phyloP scores from a whole-genome alignment of 2,329 filamentous ascomycete genomes.

The Knufia petricola region DNA sequence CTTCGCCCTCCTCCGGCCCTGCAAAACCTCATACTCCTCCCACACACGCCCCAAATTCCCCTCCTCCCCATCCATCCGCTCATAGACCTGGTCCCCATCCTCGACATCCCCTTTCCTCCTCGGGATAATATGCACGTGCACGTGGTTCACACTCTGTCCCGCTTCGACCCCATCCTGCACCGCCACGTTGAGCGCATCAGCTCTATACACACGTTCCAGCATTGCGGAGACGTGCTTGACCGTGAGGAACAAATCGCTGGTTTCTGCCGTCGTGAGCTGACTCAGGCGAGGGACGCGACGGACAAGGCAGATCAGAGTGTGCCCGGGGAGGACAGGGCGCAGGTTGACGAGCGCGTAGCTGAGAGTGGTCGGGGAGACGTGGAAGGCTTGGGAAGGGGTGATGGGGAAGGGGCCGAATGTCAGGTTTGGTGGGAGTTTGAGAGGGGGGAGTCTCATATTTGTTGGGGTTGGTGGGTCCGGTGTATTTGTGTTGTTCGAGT shows the following conservation, averaged over 20 bases:
- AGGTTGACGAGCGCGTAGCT: conserved; percentile 90
- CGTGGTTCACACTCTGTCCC: conserved; percentile 86
- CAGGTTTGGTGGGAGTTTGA: conserved; percentile 31
- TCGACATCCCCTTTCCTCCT: conserved; percentile 52
- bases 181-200: conserved; percentile 78
- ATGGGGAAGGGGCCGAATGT: conserved; percentile 70
- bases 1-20: conserved; percentile 24
- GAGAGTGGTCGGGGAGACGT: conserved; percentile 53
- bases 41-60: conserved; percentile 70
- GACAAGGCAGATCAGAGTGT: conserved; percentile 79
- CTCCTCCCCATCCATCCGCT: conserved; percentile 70
- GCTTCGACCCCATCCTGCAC: conserved; percentile 88
- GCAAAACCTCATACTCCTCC: conserved; percentile 55
- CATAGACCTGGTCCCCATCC: conserved; percentile 68
- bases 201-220: conserved; percentile 52
- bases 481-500: not conserved
- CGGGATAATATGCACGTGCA: conserved; percentile 88
- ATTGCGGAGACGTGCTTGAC: conserved; percentile 75
- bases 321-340: conserved; percentile 85
- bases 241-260: conserved; percentile 76
- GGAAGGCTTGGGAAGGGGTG: conserved; percentile 72
- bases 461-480: not conserved
- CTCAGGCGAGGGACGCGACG: conserved; percentile 60
- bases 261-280: conserved; percentile 62
- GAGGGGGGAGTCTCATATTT: conserved; percentile 13